A percentile compares a stretch with the other conserved stretches of the same genome.
Evolutionary conservation across 1,284 basidiomycete genomes (phyloP).

Genomic region (Bjerkandera adusta): DNA sequence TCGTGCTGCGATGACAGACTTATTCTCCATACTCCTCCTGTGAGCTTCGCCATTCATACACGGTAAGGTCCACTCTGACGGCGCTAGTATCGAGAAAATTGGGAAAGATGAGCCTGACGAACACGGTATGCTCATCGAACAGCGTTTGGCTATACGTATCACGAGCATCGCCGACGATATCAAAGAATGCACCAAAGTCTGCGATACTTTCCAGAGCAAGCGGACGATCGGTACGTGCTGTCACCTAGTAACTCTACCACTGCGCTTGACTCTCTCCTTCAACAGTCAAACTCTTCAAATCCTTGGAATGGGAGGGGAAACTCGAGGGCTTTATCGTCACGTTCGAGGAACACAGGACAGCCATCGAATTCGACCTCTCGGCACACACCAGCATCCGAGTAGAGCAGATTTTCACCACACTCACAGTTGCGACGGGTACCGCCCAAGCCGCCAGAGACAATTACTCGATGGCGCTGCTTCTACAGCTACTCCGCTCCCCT

Average conservation of each 20-base stretch:
- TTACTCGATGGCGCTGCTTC: slow-evolving; percentile 4
- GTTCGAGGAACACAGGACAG: slow-evolving; percentile 28
- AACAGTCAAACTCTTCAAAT: slow-evolving; percentile 33
- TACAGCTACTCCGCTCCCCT: slow-evolving; percentile 1
- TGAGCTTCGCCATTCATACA: neutral
- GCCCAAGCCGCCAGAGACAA: no score
- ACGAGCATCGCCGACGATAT: slow-evolving; percentile 12
- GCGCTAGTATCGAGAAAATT: slow-evolving; percentile 11
- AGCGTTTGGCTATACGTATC: slow-evolving; percentile 17
- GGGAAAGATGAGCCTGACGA: slow-evolving; percentile 9
- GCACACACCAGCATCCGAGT: slow-evolving; percentile 31
- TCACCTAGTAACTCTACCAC: slow-evolving; percentile 11
- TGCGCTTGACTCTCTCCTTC: neutral
- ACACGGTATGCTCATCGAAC: slow-evolving; percentile 18
- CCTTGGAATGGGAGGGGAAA: slow-evolving; percentile 31
- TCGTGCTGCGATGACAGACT: slow-evolving; percentile 38
- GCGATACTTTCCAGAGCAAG: slow-evolving; percentile 29
- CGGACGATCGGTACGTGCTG: slow-evolving; percentile 22
- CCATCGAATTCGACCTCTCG: slow-evolving; percentile 28
- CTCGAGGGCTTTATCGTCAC: slow-evolving; percentile 28
- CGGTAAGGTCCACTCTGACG: slow-evolving; percentile 10
- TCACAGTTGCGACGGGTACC: no score
- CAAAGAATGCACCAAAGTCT: slow-evolving; percentile 24
- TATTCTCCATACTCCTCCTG: slow-evolving; percentile 28
- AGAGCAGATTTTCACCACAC: slow-evolving; percentile 17